These are phyloP conservation scores for Patellifolia procumbens DNA, from an alignment of 179 eudicot genomes.

Conservation along the genomic window DNA sequence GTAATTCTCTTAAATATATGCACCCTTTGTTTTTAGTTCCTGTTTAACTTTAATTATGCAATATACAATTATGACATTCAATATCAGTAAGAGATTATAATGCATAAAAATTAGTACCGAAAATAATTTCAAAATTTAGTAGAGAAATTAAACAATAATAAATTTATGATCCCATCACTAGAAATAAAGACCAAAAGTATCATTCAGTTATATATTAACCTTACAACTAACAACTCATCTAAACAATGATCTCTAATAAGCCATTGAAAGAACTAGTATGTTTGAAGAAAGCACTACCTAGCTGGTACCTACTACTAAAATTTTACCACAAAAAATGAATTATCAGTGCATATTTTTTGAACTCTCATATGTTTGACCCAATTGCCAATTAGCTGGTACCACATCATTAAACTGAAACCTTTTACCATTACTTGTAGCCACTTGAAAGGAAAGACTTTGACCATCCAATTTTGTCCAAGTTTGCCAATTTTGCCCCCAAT, in stretches of 20 bases:
- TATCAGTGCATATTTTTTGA: conserved; percentile 22
- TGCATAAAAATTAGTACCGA: too few species aligned
- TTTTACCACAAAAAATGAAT: neutral
- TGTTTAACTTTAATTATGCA: too few species aligned
- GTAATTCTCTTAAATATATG: too few species aligned
- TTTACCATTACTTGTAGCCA: conserved; percentile 35
- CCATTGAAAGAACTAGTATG: too few species aligned
- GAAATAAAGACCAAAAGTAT: neutral
- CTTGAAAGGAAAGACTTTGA: conserved; percentile 42
- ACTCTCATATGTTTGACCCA: conserved; percentile 37
- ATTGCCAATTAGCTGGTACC: conserved; percentile 33
- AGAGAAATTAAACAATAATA: too few species aligned
- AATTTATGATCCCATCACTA: neutral
- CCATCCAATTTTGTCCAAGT: conserved; percentile 22
- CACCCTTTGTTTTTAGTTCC: too few species aligned
- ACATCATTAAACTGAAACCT: conserved; percentile 23
- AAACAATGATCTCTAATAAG: too few species aligned
- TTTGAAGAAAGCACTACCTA: too few species aligned
- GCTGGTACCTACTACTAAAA: too few species aligned
- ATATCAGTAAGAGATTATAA: too few species aligned
- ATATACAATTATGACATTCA: too few species aligned
- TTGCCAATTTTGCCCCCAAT: conserved; percentile 50
- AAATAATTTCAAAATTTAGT: too few species aligned
- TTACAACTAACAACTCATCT: neutral
- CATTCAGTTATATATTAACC: neutral